Evolutionary conservation across 2,329 filamentous ascomycete species (phyloP), one percentile per base, ranked within the genome.

Genomic region (Botrytis fabae): DNA sequence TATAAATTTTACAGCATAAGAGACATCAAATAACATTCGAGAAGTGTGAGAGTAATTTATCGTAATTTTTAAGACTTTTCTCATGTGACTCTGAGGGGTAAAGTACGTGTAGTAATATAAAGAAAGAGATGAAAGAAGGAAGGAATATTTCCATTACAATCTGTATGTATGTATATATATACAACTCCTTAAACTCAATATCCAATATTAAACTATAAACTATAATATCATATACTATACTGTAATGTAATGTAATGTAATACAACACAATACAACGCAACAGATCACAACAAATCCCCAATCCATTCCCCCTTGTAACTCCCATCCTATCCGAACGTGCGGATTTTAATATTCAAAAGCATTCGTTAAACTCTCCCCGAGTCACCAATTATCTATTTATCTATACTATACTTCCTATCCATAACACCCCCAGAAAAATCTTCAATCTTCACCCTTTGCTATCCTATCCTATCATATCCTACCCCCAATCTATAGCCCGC

Each of bases 51-150:
- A 35, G 35, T 35, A 35, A 5, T 35, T 35, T 6, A 7, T 35
- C 35, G 35, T 35, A 35, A 35, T 38, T 9, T 38, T 38, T 9
- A 9, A 8, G 8, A 9, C 38, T 38, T 8, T 38, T 38, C 38
- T 38, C 38, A 9, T 38, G 7, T 9, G 7, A 8, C 38, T 38
- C 38, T 8, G 7, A 38, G 2, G 2, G 3, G 32, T 32, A 2
- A 32, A 32, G 32, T 38, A 38, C 38, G 8, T 38, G 1, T 38
- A 38, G 9, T 14, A n/a, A 51, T 3, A 54, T n/a, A n/a, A n/a
- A n/a, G 12, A 14, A 16, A 2, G 0, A 4, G 12, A 54, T 25
- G n/a, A 54, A n/a, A 12, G 6, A 5, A n/a, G 12, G 9, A n/a
- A 51, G 12, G 9, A n/a, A 51, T 0, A 7, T n/a, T 16, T n/a